Base-by-base conservation (phyloP, 2,329 filamentous ascomycete genomes). In the Aspergillus neoniger region DNA sequence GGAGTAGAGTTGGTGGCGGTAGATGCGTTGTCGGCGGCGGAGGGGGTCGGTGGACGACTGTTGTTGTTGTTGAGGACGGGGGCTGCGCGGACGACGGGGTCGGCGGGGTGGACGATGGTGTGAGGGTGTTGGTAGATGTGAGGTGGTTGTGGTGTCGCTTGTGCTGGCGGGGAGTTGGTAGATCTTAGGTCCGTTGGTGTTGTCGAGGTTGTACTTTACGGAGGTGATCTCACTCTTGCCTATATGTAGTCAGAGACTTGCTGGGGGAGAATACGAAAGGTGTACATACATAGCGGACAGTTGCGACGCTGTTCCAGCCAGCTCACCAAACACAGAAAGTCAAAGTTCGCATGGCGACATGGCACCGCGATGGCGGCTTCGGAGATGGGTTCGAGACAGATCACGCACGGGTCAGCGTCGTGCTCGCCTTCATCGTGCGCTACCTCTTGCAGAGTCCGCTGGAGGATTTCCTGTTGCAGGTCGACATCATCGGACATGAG, bases 201-300 rank as follows among this genome's bases (percentile, higher is more conserved):
- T 77, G 19, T 83, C 79, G 68, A 87, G 85, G 63, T 87, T 83
- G 73, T 93, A 90, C 65, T 87, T 84, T 51, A 96, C 86, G 21
- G 84, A 81, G 10, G 73, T 79, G 43, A 88, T 77, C 62, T 81
- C 74, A 21, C 78, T 73, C 68, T 85, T 85, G 68, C 83, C 82
- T 84, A 58, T 4, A 49, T n/a, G n/a, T n/a, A n/a, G n/a, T n/a
- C n/a, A n/a, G n/a, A n/a, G n/a, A n/a, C n/a, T n/a, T n/a, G n/a
- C n/a, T n/a, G n/a, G n/a, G n/a, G n/a, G n/a, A n/a, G n/a, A n/a
- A n/a, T n/a, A n/a, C n/a, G n/a, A n/a, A n/a, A n/a, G n/a, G n/a
- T n/a, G n/a, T n/a, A 32, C 80, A 43, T 88, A 85, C 93, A 98
- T 55, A 97, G 81, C 17, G 94, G 93, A 70, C 93, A 97, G 51